Conservation (phyloP, 2,329 filamentous ascomycete species). For the Cladosporium colombiae region DNA sequence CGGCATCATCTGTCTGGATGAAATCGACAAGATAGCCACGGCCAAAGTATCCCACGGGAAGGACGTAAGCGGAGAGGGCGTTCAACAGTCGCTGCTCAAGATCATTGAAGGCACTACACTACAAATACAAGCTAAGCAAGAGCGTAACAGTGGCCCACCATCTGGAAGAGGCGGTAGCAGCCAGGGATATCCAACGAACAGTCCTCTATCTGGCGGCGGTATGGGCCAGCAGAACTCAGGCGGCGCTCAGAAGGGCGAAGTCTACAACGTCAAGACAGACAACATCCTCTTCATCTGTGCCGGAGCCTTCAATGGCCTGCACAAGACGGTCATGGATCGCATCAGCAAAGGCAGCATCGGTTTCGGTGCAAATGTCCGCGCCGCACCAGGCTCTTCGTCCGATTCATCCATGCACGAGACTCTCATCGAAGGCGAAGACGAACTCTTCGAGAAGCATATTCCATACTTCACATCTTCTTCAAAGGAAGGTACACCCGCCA, state of each 20-base stretch:
- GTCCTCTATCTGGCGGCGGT: slow-evolving; percentile 39
- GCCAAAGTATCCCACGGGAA: slow-evolving; percentile 85
- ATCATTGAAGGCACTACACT: slow-evolving; percentile 95
- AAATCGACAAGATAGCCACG: slow-evolving; percentile 95
- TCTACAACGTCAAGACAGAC: slow-evolving; percentile 80
- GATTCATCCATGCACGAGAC: slow-evolving; percentile 56
- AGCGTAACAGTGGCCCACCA: slow-evolving; percentile 48
- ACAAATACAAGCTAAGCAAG: slow-evolving; percentile 84
- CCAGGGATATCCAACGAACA: slow-evolving; percentile 38
- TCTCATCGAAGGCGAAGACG: slow-evolving; percentile 60
- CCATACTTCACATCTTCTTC: slow-evolving; percentile 53
- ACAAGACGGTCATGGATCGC: slow-evolving; percentile 84
- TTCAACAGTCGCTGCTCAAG: slow-evolving; percentile 92
- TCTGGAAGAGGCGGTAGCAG: slow-evolving; percentile 18
- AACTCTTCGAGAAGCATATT: slow-evolving; percentile 45
- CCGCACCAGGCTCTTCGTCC: slow-evolving; percentile 38
- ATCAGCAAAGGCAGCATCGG: slow-evolving; percentile 85
- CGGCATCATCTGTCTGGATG: slow-evolving; percentile 93
- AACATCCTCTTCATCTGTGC: slow-evolving; percentile 98
- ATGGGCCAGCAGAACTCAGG: slow-evolving; percentile 29
- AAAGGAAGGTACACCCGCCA: slow-evolving; percentile 8
- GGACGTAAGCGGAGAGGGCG: slow-evolving; percentile 93
- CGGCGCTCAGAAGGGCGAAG: slow-evolving; percentile 52
- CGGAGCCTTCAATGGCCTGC: slow-evolving; percentile 88
- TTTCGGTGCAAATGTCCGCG: slow-evolving; percentile 80